A percentile compares a stretch with the other conserved stretches of the same genome.
Evolutionary conservation across 331 rosid genomes (phyloP).

Genomic region (Rosa hybrid): DNA sequence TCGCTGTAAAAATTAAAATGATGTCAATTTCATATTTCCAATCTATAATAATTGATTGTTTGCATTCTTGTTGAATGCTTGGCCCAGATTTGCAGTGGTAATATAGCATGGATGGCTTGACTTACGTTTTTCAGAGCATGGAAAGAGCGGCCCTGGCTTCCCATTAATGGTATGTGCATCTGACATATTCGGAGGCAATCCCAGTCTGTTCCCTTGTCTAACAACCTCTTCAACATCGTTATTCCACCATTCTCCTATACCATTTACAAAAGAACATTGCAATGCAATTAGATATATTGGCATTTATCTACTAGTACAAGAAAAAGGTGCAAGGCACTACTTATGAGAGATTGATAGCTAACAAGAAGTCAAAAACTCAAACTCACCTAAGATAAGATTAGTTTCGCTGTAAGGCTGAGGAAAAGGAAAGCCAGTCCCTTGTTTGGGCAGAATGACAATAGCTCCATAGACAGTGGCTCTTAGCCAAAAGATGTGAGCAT

Average conservation of each 20-base stretch:
- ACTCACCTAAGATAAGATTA: constrained; percentile 23
- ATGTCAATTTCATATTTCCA: too few relatives aligned
- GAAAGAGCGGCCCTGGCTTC: background rate
- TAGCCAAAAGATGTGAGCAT: background rate
- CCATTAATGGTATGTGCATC: constrained; percentile 45
- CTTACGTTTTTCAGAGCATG: background rate
- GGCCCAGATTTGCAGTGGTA: too few relatives aligned
- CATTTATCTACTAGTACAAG: background rate
- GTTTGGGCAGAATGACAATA: background rate
- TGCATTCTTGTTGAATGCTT: too few relatives aligned
- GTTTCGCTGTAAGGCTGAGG: background rate
- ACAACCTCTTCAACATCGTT: constrained; percentile 32
- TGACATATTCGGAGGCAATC: constrained; percentile 38
- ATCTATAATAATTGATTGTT: too few relatives aligned
- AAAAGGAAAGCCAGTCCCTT: background rate
- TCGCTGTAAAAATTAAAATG: too few relatives aligned
- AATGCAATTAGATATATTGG: background rate
- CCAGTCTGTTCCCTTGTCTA: constrained; percentile 29
- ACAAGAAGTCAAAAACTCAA: background rate
- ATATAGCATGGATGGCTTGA: too few relatives aligned
- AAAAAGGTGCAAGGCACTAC: background rate
- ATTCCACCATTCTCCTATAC: constrained; percentile 44
- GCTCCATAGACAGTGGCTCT: background rate
- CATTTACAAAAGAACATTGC: background rate
- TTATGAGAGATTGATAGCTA: background rate